Evolutionary conservation across 169 alveolate genomes (phyloP).

Genomic region (Cytauxzoon felis): DNA sequence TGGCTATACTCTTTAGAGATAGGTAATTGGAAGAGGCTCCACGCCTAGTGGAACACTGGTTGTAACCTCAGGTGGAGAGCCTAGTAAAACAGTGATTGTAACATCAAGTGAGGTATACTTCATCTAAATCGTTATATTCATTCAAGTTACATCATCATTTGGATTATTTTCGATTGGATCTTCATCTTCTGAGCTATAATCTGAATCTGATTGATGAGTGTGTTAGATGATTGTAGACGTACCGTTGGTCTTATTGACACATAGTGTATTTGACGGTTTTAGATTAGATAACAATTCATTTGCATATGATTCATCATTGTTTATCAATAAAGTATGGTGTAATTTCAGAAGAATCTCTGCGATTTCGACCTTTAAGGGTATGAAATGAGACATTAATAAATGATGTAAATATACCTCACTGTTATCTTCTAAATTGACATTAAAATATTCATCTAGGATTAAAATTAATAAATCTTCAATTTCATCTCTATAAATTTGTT

Average conservation of each 20-base stretch:
- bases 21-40: too few relatives aligned
- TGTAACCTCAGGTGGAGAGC: too few relatives aligned
- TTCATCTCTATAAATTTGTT: conserved; percentile 41
- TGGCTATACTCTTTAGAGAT: too few relatives aligned
- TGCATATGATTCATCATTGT: conserved; percentile 37
- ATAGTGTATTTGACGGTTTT: too few relatives aligned
- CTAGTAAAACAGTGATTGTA: too few relatives aligned
- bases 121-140: too few relatives aligned
- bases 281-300: conserved; percentile 27
- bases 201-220: neutral
- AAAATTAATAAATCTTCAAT: conserved; percentile 46
- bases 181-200: conserved; percentile 14
- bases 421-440: conserved; percentile 42
- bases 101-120: too few relatives aligned
- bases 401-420: conserved; percentile 38
- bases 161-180: neutral
- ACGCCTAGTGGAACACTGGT: too few relatives aligned
- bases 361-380: conserved; percentile 57
- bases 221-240: neutral
- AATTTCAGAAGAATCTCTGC: conserved; percentile 37
- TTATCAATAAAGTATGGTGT: conserved; percentile 33
- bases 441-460: conserved; percentile 38
- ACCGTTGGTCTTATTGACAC: conserved; percentile 9
- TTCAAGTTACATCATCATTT: too few relatives aligned
- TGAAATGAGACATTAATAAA: neutral